Percentiles rank a stretch among this genome's conserved stretches.
Evolutionary conservation across 345 rosid genomes (phyloP).

Genomic region (Raphanus sativus): DNA sequence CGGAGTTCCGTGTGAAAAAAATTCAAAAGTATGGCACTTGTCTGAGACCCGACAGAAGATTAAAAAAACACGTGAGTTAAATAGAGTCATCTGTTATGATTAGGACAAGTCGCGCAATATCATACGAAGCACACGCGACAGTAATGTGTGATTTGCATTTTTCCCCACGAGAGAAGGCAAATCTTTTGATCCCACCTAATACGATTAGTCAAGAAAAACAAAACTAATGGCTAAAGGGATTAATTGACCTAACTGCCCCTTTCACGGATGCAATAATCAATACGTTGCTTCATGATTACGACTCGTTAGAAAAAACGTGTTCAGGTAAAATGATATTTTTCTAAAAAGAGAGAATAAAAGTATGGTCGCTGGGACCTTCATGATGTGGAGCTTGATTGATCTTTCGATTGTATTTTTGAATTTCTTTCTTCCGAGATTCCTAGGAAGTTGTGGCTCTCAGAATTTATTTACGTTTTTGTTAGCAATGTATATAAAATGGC

Average conservation of each 20-base stretch:
- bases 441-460: neutral
- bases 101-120: constrained; percentile 21
- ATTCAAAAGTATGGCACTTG: constrained; percentile 10
- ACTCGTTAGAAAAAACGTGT: constrained; percentile 30
- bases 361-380: neutral
- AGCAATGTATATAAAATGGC: neutral
- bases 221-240: neutral
- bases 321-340: neutral
- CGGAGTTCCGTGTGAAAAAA: constrained; percentile 1
- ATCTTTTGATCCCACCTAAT: constrained; percentile 23
- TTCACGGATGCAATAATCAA: constrained; percentile 24
- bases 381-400: neutral
- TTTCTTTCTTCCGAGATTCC: neutral
- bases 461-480: neutral
- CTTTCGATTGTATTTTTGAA: neutral
- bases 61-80: constrained; percentile 28
- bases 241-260: neutral
- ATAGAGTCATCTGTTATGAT: constrained; percentile 3
- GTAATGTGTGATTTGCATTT: constrained; percentile 29
- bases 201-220: constrained; percentile 11
- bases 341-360: neutral
- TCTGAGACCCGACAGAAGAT: constrained; percentile 15
- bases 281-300: constrained; percentile 14
- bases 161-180: constrained; percentile 10
- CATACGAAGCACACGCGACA: constrained; percentile 3